Conservation (phyloP, 2,329 filamentous ascomycete genomes). For the Laburnicola sp. region DNA sequence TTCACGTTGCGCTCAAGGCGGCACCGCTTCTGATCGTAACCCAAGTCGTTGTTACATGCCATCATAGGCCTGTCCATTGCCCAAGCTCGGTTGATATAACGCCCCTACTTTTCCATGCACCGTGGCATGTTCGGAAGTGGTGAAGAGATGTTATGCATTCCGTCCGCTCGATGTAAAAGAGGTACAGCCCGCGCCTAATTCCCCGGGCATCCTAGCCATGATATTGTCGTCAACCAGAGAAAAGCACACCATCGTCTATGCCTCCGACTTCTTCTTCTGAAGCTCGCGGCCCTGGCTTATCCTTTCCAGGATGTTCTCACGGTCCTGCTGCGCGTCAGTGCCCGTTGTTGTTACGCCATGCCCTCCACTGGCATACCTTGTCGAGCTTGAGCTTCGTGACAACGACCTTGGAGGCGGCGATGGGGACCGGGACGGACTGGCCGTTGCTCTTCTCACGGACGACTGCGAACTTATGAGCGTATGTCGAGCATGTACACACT, state of each 20-base stretch:
- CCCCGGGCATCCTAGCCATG: constrained; percentile 40
- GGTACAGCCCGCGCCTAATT: constrained; percentile 38
- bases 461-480: constrained; percentile 54
- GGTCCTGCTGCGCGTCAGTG: constrained; percentile 57
- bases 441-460: constrained; percentile 96
- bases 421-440: constrained; percentile 90
- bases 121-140: constrained; percentile 38
- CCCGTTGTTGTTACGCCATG: not conserved
- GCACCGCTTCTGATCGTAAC: constrained; percentile 32
- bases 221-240: constrained; percentile 45
- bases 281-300: constrained; percentile 79
- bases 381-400: constrained; percentile 99
- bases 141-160: constrained; percentile 46
- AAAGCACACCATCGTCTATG: constrained; percentile 49
- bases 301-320: constrained; percentile 84
- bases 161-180: constrained; percentile 42
- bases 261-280: constrained; percentile 66
- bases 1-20: constrained; percentile 21
- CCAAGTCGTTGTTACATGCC: constrained; percentile 38
- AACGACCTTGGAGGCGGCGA: constrained; percentile 96
- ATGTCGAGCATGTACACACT: constrained; percentile 1
- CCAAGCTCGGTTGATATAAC: constrained; percentile 44
- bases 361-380: constrained; percentile 56
- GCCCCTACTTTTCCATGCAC: constrained; percentile 44
- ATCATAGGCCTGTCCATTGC: constrained; percentile 41